Base-by-base conservation (phyloP, 139 green algal species). In the Coelastrella sp. region DNA sequence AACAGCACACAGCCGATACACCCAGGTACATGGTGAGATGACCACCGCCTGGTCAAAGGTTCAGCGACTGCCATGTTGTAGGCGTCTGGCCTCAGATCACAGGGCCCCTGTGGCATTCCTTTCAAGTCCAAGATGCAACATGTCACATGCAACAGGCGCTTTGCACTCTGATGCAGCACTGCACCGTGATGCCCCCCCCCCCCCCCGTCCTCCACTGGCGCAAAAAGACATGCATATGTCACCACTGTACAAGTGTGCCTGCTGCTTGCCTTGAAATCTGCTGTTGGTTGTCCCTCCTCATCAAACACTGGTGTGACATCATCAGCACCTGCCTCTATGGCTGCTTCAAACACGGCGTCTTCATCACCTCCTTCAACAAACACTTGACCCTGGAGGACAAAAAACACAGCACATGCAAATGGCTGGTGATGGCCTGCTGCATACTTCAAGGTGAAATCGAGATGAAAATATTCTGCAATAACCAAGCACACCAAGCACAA, bases 271-370 rank as follows among this genome's bases (percentile, higher is more conserved):
- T 92, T 93, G 88, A 90, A 94, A 75, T 82, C 87, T 24, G 70
- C 91, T 78, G 35, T 87, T 25, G 92, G 88, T 8, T 66, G 76
- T 7, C 88, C 93, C 4, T 96, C 93, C 15, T 95, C 91, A 63
- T 93, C 92, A 15, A 93, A 75, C 74, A 94, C 86, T 0, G 93
- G 92, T 87, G 91, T 82, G 24, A 98, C 84, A 87, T 97, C 96
- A 12, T 96, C 93, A 1, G 94, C 95, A 4, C 95, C 95, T n/a
- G 96, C 95, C 75, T 98, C 95, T 91, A 97, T 96, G 61, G 95
- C 96, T 35, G 94, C 95, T 92, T 97, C 94, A 90, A 98, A 95
- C 65, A 96, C 92, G 4, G 88, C 87, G 84, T 97, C 95, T 87
- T 95, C 94, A 76, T 87, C 84, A 35, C 89, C 82, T 14, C 75